Conservation (phyloP, 2,329 filamentous ascomycete genomes). For the Ceratocystis huliohia region DNA sequence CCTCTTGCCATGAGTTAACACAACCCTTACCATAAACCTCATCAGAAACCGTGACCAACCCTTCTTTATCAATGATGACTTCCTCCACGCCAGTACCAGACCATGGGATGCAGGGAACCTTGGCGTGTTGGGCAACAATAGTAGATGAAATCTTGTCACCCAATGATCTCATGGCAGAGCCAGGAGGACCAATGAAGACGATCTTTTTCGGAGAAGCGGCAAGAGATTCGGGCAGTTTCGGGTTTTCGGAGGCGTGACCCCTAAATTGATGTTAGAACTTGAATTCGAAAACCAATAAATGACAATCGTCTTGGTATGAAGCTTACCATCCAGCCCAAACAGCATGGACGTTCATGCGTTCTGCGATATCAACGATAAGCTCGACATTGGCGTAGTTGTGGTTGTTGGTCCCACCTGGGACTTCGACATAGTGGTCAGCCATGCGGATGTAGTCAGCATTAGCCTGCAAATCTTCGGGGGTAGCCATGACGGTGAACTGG, state of each 20-base stretch:
- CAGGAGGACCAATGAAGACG: constrained; percentile 95
- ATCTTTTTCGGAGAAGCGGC: constrained; percentile 97
- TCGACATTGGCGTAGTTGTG: constrained; percentile 99
- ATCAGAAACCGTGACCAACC: constrained; percentile 85
- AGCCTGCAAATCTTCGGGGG: constrained; percentile 89
- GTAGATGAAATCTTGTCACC: constrained; percentile 99
- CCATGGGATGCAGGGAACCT: constrained; percentile 98
- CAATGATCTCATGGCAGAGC: constrained; percentile 95
- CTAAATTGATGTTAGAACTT: constrained; percentile 31
- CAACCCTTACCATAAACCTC: constrained; percentile 81
- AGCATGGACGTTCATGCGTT: constrained; percentile 96
- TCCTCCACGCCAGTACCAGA: constrained; percentile 82
- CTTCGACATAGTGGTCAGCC: constrained; percentile 98
- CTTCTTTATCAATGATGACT: constrained; percentile 64
- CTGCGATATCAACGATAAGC: constrained; percentile 94
- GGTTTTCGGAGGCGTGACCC: constrained; percentile 98
- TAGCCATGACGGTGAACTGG: constrained; percentile 99
- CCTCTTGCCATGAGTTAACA: constrained; percentile 79
- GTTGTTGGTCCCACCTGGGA: constrained; percentile 97
- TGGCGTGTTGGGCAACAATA: constrained; percentile 93
- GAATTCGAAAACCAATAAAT: constrained; percentile 8
- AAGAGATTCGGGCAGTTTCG: constrained; percentile 88
- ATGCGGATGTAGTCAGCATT: constrained; percentile 99
- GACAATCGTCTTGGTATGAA: background rate
- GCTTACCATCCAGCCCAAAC: constrained; percentile 97